Evolutionary conservation across 495 filamentous ascomycete genomes (phyloP).

Genomic region (Letharia columbiana): DNA sequence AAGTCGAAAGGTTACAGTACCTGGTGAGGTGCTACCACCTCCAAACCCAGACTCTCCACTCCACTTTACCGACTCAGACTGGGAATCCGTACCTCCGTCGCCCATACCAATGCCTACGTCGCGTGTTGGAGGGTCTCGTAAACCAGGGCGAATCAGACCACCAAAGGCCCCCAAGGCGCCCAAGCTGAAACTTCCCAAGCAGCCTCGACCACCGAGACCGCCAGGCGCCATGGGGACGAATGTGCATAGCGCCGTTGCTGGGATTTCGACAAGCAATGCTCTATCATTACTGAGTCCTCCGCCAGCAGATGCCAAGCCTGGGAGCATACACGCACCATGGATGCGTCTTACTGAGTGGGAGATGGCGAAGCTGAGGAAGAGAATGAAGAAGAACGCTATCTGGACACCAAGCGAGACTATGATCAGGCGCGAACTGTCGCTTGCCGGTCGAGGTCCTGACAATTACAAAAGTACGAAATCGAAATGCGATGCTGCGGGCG

Average conservation of each 20-base stretch:
- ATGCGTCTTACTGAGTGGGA: slow-evolving; percentile 83
- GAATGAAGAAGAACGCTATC: slow-evolving; percentile 98
- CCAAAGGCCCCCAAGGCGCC: slow-evolving; percentile 25
- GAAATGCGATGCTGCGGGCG: slow-evolving; percentile 57
- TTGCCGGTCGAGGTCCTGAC: slow-evolving; percentile 66
- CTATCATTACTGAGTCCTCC: slow-evolving; percentile 69
- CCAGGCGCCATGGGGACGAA: slow-evolving; percentile 46
- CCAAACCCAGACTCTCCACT: slow-evolving; percentile 37
- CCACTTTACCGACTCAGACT: slow-evolving; percentile 31
- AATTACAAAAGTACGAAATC: slow-evolving; percentile 59
- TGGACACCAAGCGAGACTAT: slow-evolving; percentile 96
- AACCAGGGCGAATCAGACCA: slow-evolving; percentile 26
- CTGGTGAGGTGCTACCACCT: slow-evolving; percentile 40
- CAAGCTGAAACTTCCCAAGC: slow-evolving; percentile 39
- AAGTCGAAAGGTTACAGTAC: slow-evolving; percentile 34
- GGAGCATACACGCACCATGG: slow-evolving; percentile 79
- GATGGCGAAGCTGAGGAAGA: slow-evolving; percentile 81
- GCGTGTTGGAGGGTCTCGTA: slow-evolving; percentile 29
- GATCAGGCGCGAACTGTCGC: slow-evolving; percentile 80
- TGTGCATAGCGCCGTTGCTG: slow-evolving; percentile 45
- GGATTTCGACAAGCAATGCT: slow-evolving; percentile 74
- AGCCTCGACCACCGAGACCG: slow-evolving; percentile 38
- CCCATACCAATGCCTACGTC: slow-evolving; percentile 32
- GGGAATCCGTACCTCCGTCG: slow-evolving; percentile 30
- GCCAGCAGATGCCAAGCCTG: slow-evolving; percentile 62